Evolutionary conservation across 2,329 filamentous ascomycete species (phyloP).

Genomic region (Colletotrichum paranaense): DNA sequence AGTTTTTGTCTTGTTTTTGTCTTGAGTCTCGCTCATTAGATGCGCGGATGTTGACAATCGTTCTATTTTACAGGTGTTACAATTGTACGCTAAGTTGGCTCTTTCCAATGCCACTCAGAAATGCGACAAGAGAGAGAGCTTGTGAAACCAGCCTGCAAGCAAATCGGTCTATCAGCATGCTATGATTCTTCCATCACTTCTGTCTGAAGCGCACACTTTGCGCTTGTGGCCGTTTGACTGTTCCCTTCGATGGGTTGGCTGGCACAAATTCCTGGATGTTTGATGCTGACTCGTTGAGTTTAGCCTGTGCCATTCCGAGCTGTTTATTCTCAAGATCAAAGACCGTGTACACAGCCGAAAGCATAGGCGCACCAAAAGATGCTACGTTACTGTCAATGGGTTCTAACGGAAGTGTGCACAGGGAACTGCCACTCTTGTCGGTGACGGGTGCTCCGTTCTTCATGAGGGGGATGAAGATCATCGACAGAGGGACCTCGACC

Average conservation of each 20-base stretch:
- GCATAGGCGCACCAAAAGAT: background rate
- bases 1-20: background rate
- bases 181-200: background rate
- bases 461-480: slow-evolving; percentile 4
- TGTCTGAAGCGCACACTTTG: background rate
- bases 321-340: background rate
- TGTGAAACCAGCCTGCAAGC: background rate
- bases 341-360: background rate
- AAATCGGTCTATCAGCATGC: background rate
- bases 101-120: background rate
- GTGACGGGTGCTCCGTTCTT: background rate
- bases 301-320: background rate
- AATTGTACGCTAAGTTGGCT: background rate
- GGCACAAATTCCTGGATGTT: background rate
- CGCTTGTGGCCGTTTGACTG: too few relatives aligned
- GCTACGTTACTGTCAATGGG: background rate
- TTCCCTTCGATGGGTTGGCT: background rate
- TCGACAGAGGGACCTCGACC: background rate
- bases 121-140: background rate
- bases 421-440: background rate
- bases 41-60: background rate
- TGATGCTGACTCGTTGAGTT: background rate
- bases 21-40: background rate
- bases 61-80: background rate
- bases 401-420: background rate